Base-by-base conservation (phyloP, 179 eudicot species). In the Silene noctiflora region DNA sequence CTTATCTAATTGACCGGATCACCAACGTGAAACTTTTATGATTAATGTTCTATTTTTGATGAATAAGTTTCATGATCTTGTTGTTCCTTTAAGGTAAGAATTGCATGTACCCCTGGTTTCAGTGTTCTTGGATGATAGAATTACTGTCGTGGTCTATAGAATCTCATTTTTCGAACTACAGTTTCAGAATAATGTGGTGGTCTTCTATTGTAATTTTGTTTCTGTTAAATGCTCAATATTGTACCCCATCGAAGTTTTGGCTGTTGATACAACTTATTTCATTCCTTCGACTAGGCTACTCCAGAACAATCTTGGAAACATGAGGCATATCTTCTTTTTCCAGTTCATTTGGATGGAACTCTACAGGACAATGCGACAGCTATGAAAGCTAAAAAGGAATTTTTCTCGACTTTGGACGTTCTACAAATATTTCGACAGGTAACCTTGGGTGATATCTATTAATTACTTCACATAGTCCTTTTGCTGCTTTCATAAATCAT, bases 391-490 rank as follows among this genome's bases (percentile, higher is more conserved):
- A 89, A 89, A 80, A 91, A 91, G 82, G 97, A 92, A 81, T 86
- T 83, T 85, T 92, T 86, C 83, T 85, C 93, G 21, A 88, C 91
- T 61, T 82, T 86, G 77, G 94, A 91, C 72, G 98, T 94, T 77
- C 95, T 94, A 79, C 88, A 94, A 76, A 91, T 91, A 61, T 91
- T 94, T 76, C 90, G 92, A 67, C 98, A 94, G 98, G 98, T 94
- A 71, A 75, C 42, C 39, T 51, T 67, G 20, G 71, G 27, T 72
- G 55, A 21, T n/a, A 61, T 24, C 79, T 8, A 8, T 61, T 10
- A 19, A 51, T 16, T 46, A 42, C 44, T 19, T 55, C 68, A 42
- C 66, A 29, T 56, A 27, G 39, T 81, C 24, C 69, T 70, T 33
- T 33, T 33, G 35, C 33, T 20, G 8, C 1, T 71, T 27, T 48